Base-by-base conservation (phyloP, 208 protist species). In the Leishmania turanica region DNA sequence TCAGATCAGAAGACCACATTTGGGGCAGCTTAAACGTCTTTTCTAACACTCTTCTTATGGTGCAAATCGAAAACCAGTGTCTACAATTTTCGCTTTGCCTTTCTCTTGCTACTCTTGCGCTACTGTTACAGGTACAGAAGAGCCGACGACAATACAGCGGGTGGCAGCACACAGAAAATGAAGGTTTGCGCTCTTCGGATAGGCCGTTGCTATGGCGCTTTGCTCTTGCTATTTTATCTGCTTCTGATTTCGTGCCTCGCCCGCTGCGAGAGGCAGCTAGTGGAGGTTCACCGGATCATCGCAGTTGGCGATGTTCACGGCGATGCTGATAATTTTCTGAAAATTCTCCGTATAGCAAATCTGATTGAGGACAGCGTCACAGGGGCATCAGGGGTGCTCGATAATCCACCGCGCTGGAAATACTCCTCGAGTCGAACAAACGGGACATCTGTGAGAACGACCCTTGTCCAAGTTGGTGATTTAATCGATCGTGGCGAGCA, bases 391-490 rank as follows among this genome's bases (percentile, higher is more conserved):
- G 84, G 83, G 42, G 64, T 85, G 13, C 53, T 82, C 42, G 68
- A 51, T n/a, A 75, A 65, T 40, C 82, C 82, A 21, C 82, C 82
- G 37, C 40, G 73, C 21, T 85, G 82, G 82, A 81, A 85, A 56
- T 75, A 81, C 42, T 85, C 82, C 0, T 21, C 19, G 3, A 51
- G 53, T 21, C 64, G 17, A 73, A 80, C 60, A 51, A 83, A 8
- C 15, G 77, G 54, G 9, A 51, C 85, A 21, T 42, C 51, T 53
- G 49, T 90, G 45, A 82, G 82, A 54, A 95, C 87, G 56, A 94
- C 90, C 17, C 82, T 97, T 9, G 88, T 98, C 69, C 93, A 97
- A 75, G 76, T 91, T 65, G 95, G 95, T 65, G 95, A 98, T 81
- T 77, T 97, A 27, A 78, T 97, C 31, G 95, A 98, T 79, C 86